Evolutionary conservation across 306 rosid species (phyloP), one percentile per base, ranked within the genome.

Genomic region (Cicer pinnatifidum): DNA sequence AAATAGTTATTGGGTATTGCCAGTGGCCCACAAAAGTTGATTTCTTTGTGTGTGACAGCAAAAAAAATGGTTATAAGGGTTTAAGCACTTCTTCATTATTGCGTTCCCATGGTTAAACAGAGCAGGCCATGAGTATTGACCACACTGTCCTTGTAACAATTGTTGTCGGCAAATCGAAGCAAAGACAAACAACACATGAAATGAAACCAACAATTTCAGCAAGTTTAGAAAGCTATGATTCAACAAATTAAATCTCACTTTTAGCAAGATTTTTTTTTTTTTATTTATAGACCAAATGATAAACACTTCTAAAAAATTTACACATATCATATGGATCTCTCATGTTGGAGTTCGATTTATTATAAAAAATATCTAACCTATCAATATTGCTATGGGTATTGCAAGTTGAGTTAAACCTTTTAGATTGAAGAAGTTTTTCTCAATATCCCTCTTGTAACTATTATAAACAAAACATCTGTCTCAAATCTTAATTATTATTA

Each of bases 121-220:
- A 45, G 16, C 47, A 53, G 16, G 64, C 13, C 75, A 61, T 50
- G 43, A 37, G 33, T 50, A 53, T 62, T 74, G 74, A 73, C 80
- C 62, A 69, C 67, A 37, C 3, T 58, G 58, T 50, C 47, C 71
- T 52, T 20, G n/a, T 39, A 15, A 69, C 61, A 33, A 62, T 17
- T 52, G 7, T 10, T 74, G 72, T 79, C 71, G 72, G 67, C 52
- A 63, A 61, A 75, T 69, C 28, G 7, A 48, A 70, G 33, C 81
- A 81, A 54, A 59, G 37, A 15, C 13, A 66, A 66, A 13, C 57
- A 73, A 73, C 46, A 71, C 60, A 28, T 28, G 5, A 28, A 28
- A 65, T 23, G 65, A 70, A 69, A 60, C 65, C 65, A 48, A 39
- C 56, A 61, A 44, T 44, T 28, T 40, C 23, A 0, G 15, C 20